phyloP scores from a whole-genome alignment of 202 grass and related monocot genomes.

The Zoysia matrella region DNA sequence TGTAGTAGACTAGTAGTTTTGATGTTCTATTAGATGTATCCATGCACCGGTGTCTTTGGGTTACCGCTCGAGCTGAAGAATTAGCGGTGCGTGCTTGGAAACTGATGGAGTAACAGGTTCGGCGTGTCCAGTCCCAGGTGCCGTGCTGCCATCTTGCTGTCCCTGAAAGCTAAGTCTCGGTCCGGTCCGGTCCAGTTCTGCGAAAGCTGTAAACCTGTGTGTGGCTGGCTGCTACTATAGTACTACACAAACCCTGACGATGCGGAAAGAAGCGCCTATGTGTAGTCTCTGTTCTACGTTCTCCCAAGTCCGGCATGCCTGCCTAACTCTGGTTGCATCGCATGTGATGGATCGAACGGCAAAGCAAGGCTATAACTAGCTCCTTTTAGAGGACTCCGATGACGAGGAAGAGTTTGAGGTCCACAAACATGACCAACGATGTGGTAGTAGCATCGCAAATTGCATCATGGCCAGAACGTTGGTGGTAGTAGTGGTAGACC shows the following conservation, averaged over 20 bases:
- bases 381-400: constrained; percentile 14
- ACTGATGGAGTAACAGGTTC: background rate
- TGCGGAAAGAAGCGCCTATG: background rate
- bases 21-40: constrained; percentile 8
- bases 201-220: background rate
- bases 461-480: background rate
- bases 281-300: background rate
- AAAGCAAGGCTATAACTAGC: background rate
- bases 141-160: constrained; percentile 12
- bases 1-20: background rate
- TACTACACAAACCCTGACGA: background rate
- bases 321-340: constrained; percentile 16
- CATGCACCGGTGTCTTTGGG: background rate
- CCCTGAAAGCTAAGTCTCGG: background rate
- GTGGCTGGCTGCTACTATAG: background rate
- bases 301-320: background rate
- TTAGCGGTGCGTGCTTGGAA: background rate
- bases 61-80: constrained; percentile 9
- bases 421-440: background rate
- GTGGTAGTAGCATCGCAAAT: background rate
- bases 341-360: constrained; percentile 4
- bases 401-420: too few relatives aligned
- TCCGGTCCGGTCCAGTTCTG: constrained; percentile 13
- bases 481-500: background rate
- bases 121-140: constrained; percentile 13